Evolutionary conservation across 2,329 filamentous ascomycete genomes (phyloP), one percentile per base, ranked within the genome.

Genomic region (Ophiosphaerella narmari): DNA sequence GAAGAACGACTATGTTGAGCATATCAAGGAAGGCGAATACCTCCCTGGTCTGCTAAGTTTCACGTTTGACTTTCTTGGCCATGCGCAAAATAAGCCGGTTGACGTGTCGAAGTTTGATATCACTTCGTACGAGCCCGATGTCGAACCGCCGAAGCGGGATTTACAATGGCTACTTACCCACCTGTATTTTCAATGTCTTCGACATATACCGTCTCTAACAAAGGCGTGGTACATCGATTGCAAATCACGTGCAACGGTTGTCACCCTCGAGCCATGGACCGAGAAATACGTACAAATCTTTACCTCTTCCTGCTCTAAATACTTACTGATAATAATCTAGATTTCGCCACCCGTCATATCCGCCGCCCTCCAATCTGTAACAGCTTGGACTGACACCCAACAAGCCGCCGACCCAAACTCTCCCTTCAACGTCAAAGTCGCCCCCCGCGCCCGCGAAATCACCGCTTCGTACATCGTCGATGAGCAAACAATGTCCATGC

Each of bases 401-500:
- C 60, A 67, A 18, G 67, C 68, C 32, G 55, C 72, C 0, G 74
- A 77, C 21, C 51, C 64, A 1, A 67, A 68, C 37, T 78, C 83
- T 37, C 80, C 84, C 7, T 77, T 88, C 60, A 75, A 73, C 13
- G 80, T 97, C 48, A 92, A 89, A 68, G 83, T 95, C 8, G 89
- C 86, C 48, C 81, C 82, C 31, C 79, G 83, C 9, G 85, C 86
- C 0, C 82, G 83, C 41, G 93, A 97, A 72, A 84, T 97, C 32
- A 87, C 86, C 11, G 91, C 91, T 0, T 86, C 86, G 3, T 97
- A 96, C 69, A 85, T 89, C 44, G 85, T 99, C 9, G 94, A 99
- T 68, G 93, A 97, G 52, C 85, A 89, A 62, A 86, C 86, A 26
- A 91, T 94, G 49, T 82, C 87, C 9, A 94, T 97, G 55, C 81